Evolutionary conservation across 352 stramenopile genomes (phyloP), one percentile per base, ranked within the genome.

Genomic region (Phytophthora uliginosa): DNA sequence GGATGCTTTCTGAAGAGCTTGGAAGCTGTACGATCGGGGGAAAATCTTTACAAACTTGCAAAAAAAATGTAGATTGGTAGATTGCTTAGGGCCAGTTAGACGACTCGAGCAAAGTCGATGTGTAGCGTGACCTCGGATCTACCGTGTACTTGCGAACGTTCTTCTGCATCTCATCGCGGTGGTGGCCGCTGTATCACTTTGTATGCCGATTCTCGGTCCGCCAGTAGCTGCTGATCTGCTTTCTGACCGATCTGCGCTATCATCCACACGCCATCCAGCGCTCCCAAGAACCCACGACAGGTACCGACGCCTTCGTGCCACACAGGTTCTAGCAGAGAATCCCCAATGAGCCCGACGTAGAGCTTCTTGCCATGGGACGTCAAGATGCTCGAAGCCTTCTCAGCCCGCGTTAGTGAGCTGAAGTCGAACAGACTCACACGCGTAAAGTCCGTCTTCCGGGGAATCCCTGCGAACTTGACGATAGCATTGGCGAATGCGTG

Each of bases 401-500:
- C 83, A 10, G 83, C 86, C 3, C 88, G 84, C 7, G 84, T 90
- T 13, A 86, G 83, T 26, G 84, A 78, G 63, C 83, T 92, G 71
- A 95, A 95, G 69, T 95, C 88, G 68, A 95, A 93, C 28, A 95
- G 65, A 28, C 83, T 81, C 31, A 92, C 85, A 26, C 83, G 78
- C 9, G 78, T 64, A 20, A 92, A 91, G 38, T 84, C 71, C 10
- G 76, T 73, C 50, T 82, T 83, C 45, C 87, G 69, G 1, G 84
- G 80, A 51, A 95, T 90, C 33, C 88, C 70, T 28, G 89, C 79
- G 48, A 92, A 95, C 53, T 84, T 70, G 52, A 94, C 81, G 22
- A 89, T 76, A 15, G 68, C 66, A 18, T 77, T 83, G 10, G 87
- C 80, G 67, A 89, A 92, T 17, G 74, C 63, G 52, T 88, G 75